Evolutionary conservation across 805 yeast species (phyloP).

Genomic region (Clavispora santaluciae): DNA sequence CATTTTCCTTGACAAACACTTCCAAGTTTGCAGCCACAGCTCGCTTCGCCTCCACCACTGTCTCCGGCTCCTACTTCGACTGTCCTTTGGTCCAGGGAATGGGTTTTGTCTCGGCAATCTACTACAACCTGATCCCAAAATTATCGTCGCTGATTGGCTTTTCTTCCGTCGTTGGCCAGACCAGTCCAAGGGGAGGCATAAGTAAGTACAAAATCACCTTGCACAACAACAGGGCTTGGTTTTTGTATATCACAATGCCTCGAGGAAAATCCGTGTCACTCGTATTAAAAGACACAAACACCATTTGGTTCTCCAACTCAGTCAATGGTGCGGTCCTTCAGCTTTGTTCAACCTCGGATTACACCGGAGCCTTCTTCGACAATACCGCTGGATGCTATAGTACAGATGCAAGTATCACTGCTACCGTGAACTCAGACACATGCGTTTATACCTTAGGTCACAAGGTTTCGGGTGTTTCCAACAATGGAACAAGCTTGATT

Average conservation of each 20-base stretch:
- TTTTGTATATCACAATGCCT: slow-evolving; percentile 40
- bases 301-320: background rate
- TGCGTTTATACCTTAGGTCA: slow-evolving; percentile 49
- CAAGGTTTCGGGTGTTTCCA: slow-evolving; percentile 46
- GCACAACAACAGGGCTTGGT: slow-evolving; percentile 44
- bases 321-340: slow-evolving; percentile 1
- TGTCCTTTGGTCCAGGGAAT: slow-evolving; percentile 56
- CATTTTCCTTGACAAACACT: slow-evolving; percentile 8
- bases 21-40: background rate
- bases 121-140: slow-evolving; percentile 50
- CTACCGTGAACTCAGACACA: slow-evolving; percentile 40
- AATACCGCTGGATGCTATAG: slow-evolving; percentile 66
- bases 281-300: background rate
- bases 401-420: slow-evolving; percentile 43
- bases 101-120: slow-evolving; percentile 53
- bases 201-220: slow-evolving; percentile 36
- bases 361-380: slow-evolving; percentile 40
- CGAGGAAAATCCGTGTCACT: background rate
- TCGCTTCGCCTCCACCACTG: slow-evolving; percentile 20
- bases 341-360: background rate
- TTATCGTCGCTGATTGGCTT: slow-evolving; percentile 15
- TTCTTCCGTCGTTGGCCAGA: background rate
- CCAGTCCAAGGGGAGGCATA: background rate
- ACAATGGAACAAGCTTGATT: slow-evolving; percentile 44
- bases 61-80: slow-evolving; percentile 32